Conservation (phyloP, 2,329 filamentous ascomycete species). For the Colletotrichum tofieldiae region DNA sequence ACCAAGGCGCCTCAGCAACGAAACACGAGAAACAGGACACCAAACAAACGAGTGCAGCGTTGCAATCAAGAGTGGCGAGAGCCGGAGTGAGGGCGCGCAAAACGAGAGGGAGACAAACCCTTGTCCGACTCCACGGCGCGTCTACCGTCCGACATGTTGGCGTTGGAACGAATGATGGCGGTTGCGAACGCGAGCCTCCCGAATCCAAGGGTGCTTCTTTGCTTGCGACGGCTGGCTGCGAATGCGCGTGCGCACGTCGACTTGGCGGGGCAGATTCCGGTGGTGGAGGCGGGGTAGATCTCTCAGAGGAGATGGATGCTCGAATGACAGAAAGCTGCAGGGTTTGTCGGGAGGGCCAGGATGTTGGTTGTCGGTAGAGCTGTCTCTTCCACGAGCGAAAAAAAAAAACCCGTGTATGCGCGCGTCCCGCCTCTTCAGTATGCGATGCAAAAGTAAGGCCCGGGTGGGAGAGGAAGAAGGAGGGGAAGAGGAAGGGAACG, state of each 20-base stretch:
- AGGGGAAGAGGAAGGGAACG: not conserved
- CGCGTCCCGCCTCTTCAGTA: not conserved
- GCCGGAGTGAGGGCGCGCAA: not conserved
- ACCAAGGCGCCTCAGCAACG: not conserved
- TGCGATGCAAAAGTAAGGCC: not conserved
- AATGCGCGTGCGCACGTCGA: slow-evolving; percentile 11
- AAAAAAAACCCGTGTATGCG: no score
- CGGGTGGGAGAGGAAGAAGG: no score
- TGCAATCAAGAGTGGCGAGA: slow-evolving; percentile 1
- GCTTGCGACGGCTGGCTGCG: slow-evolving; percentile 25
- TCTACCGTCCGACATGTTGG: slow-evolving; percentile 45
- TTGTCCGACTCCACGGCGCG: slow-evolving; percentile 58
- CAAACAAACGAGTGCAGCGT: not conserved
- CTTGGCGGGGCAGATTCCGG: slow-evolving; percentile 36
- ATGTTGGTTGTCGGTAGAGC: not conserved
- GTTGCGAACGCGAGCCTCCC: slow-evolving; percentile 8
- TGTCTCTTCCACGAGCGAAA: not conserved
- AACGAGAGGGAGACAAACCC: slow-evolving; percentile 47
- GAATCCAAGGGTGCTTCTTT: not conserved
- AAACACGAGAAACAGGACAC: not conserved
- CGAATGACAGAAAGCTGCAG: not conserved
- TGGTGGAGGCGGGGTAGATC: slow-evolving; percentile 39
- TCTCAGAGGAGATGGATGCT: slow-evolving; percentile 6
- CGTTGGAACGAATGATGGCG: not conserved
- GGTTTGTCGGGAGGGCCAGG: slow-evolving; percentile 1